A percentile compares a stretch with the other conserved stretches of the same genome.
phyloP scores from a whole-genome alignment of 2,329 filamentous ascomycete genomes.

The Sporothrix variecibatus region DNA sequence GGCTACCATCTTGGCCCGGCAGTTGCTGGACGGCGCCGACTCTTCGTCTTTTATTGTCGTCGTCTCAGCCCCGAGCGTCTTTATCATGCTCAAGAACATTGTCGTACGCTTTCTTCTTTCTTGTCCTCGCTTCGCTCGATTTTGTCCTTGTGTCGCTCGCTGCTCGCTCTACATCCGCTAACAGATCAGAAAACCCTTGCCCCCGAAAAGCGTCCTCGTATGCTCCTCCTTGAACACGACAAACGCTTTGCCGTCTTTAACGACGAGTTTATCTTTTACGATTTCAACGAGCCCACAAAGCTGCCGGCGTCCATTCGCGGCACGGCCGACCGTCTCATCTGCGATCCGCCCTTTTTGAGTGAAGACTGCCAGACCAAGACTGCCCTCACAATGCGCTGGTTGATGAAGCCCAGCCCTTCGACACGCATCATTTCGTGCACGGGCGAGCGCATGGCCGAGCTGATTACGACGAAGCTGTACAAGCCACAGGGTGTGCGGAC shows the following conservation, averaged over 20 bases:
- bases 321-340: constrained; percentile 67
- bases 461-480: constrained; percentile 67
- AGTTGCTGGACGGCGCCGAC: constrained; percentile 64
- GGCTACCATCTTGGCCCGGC: constrained; percentile 61
- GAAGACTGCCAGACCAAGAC: constrained; percentile 79
- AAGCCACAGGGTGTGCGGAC: constrained; percentile 60
- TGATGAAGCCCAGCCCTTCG: constrained; percentile 52
- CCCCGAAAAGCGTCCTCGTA: constrained; percentile 46
- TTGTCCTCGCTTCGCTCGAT: background rate
- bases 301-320: constrained; percentile 59
- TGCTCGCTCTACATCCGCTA: background rate
- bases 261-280: constrained; percentile 72
- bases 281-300: constrained; percentile 69
- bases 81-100: constrained; percentile 71
- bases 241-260: constrained; percentile 69
- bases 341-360: constrained; percentile 78
- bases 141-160: background rate
- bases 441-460: constrained; percentile 70
- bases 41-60: constrained; percentile 62
- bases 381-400: constrained; percentile 74
- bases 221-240: constrained; percentile 74
- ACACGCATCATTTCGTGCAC: constrained; percentile 68
- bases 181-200: background rate
- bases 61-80: constrained; percentile 74
- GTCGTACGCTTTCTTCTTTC: constrained; percentile 19